These are phyloP conservation scores for Zea luxurians DNA, from an alignment of 176 grass and related monocot genomes.

Conservation along the genomic window DNA sequence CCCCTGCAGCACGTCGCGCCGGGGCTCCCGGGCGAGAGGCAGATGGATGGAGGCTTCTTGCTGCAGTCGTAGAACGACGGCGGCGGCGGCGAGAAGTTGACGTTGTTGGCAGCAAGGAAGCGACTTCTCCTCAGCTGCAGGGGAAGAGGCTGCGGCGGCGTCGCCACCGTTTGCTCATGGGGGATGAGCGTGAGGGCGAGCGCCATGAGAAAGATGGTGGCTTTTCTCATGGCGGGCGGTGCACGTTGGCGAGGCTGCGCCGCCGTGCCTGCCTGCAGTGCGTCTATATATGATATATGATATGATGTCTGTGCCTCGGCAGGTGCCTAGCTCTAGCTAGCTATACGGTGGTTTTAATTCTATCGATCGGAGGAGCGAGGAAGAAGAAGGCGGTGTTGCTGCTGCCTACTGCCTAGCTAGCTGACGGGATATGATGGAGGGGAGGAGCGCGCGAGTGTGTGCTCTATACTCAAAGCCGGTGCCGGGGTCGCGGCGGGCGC, in stretches of 20 bases:
- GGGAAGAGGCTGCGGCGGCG: neutral
- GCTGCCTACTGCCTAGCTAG: too few species aligned
- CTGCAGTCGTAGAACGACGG: slow-evolving; percentile 37
- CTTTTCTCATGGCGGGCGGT: slow-evolving; percentile 41
- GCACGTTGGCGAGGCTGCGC: neutral
- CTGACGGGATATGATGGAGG: too few species aligned
- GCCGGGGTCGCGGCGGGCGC: slow-evolving; percentile 12
- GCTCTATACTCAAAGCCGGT: neutral
- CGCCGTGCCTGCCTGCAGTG: slow-evolving; percentile 5
- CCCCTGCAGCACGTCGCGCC: slow-evolving; percentile 49
- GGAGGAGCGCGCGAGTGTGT: too few species aligned
- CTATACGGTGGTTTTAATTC: too few species aligned
- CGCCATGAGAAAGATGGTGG: slow-evolving; percentile 54
- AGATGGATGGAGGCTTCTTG: slow-evolving; percentile 5
- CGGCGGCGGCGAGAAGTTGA: neutral
- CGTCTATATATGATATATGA: too few species aligned
- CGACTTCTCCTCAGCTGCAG: slow-evolving; percentile 38
- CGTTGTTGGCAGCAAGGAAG: slow-evolving; percentile 29
- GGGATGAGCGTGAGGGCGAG: slow-evolving; percentile 17
- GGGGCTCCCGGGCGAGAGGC: slow-evolving; percentile 32
- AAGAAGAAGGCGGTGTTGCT: too few species aligned
- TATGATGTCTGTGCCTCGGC: neutral
- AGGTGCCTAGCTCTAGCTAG: neutral
- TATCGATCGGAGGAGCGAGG: too few species aligned
- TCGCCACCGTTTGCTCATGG: neutral